Evolutionary conservation across 352 stramenopile genomes (phyloP), one percentile per base, ranked within the genome.

Genomic region (Phytophthora sansomeana): DNA sequence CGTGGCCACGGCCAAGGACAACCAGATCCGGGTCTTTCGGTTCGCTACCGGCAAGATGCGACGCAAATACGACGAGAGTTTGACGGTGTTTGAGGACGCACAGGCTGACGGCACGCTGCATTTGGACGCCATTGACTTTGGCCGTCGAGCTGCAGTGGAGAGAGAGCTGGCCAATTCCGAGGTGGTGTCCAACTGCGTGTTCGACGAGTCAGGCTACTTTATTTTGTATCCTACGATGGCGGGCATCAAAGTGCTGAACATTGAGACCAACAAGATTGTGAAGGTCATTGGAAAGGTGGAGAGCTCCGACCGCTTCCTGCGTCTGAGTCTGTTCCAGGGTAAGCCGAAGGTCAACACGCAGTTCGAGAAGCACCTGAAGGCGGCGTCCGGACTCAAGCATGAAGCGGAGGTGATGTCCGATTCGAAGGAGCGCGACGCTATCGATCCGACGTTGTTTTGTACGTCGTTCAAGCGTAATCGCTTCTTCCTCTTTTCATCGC

Each of bases 401-500:
- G 74, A 87, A 51, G 46, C 61, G 6, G 59, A 88, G 26, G 32
- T 94, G 17, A 94, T 94, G 85, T 85, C 80, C 1, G 83, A 93
- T 43, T 28, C 58, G 2, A 77, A 66, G 9, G 78, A 77, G 21
- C 69, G 77, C 13, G 70, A 79, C 32, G 52, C 68, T 17, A 80
- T 83, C 24, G 90, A 98, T 41, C 92, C 92, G n/a, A 96, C 89
- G 32, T 42, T 98, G 6, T 96, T 97, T 51, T 85, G 74, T 38
- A 93, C 88, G 17, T 90, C 88, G 41, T 97, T 97, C 68, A 96
- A 97, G 68, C 87, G 89, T 26, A 87, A 90, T 33, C 95, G 98
- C 11, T 99, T 99, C 67, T 99, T 98, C 56, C 77, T 98, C 21
- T 99, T 99, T 73, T 98, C 93, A 49, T 87, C 95, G 13, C 81